A percentile compares a stretch with the other conserved stretches of the same genome.
phyloP scores from a whole-genome alignment of 2,329 filamentous ascomycete species.

The Calonectria multiphialidica region DNA sequence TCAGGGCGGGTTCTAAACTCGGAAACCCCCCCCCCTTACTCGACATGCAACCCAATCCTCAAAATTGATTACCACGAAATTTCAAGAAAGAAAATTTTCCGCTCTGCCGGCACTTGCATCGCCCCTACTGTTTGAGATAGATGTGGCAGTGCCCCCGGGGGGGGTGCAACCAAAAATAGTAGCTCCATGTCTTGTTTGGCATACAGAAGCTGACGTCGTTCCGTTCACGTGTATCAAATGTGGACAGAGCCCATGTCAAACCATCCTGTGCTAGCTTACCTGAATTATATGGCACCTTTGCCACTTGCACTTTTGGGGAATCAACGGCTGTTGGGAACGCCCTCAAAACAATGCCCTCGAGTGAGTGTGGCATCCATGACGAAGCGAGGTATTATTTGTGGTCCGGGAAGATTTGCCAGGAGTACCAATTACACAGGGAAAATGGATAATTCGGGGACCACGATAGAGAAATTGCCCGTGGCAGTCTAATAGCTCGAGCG shows the following conservation, averaged over 20 bases:
- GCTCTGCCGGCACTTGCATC: constrained; percentile 17
- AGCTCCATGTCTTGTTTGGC: constrained; percentile 12
- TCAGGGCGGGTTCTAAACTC: not conserved
- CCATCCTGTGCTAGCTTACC: constrained; percentile 2
- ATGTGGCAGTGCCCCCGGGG: not conserved
- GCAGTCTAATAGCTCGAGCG: constrained; percentile 1
- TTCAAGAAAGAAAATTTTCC: constrained; percentile 9
- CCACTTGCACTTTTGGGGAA: not conserved
- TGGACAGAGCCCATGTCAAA: not conserved
- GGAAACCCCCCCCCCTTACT: constrained; percentile 2
- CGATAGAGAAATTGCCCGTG: constrained; percentile 1
- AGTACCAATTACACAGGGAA: not conserved
- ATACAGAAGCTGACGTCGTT: constrained; percentile 14
- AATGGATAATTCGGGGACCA: not conserved
- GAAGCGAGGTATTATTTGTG: not conserved
- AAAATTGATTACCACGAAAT: constrained; percentile 10
- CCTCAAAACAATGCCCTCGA: not conserved
- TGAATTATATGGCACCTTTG: not conserved
- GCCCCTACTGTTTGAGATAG: constrained; percentile 20
- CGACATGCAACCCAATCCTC: constrained; percentile 11
- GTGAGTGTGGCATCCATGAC: constrained; percentile 15
- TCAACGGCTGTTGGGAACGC: not conserved
- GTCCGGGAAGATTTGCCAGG: not conserved
- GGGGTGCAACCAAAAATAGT: constrained; percentile 23
- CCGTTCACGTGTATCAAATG: not conserved